Percentiles rank a stretch among this genome's conserved stretches.
Conservation (phyloP, 306 rosid genomes). For the Glycine latifolia region DNA sequence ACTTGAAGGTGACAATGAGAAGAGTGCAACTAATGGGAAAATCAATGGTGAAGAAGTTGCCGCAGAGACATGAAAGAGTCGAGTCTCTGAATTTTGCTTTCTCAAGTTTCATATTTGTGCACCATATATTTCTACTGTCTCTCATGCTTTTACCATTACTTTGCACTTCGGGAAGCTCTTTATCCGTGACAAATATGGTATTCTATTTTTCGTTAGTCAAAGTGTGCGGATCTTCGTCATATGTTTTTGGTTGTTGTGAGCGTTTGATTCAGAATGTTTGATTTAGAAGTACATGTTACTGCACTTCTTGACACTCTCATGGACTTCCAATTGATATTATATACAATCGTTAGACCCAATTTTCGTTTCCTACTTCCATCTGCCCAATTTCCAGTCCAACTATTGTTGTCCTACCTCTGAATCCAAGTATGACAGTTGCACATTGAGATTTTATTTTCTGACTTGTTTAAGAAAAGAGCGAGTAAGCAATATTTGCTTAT, state of each 20-base stretch:
- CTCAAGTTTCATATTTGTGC: conserved; percentile 41
- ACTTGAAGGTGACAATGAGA: conserved; percentile 88
- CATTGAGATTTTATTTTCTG: neutral
- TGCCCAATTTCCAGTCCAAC: neutral
- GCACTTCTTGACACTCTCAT: conserved; percentile 34
- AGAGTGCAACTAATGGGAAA: conserved; percentile 49
- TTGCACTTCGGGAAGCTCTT: conserved; percentile 38
- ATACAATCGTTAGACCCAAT: neutral
- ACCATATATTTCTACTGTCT: conserved; percentile 44
- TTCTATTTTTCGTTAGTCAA: conserved; percentile 43
- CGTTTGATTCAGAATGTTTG: conserved; percentile 43
- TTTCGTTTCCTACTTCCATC: neutral
- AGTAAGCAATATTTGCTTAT: neutral
- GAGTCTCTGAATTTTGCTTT: conserved; percentile 11
- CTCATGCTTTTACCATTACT: conserved; percentile 43
- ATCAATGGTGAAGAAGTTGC: conserved; percentile 61
- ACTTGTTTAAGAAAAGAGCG: neutral
- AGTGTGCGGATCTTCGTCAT: conserved; percentile 48
- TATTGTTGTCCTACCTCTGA: no score
- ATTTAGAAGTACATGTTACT: conserved; percentile 22
- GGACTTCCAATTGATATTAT: conserved; percentile 26
- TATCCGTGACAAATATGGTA: conserved; percentile 38
- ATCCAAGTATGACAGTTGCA: neutral
- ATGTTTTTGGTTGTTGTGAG: conserved; percentile 39
- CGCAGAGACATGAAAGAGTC: conserved; percentile 53